Percentiles rank a stretch among this genome's conserved stretches.
phyloP scores from a whole-genome alignment of 371 early-diverging fungal species.

The Syncephalastrum contaminatum region DNA sequence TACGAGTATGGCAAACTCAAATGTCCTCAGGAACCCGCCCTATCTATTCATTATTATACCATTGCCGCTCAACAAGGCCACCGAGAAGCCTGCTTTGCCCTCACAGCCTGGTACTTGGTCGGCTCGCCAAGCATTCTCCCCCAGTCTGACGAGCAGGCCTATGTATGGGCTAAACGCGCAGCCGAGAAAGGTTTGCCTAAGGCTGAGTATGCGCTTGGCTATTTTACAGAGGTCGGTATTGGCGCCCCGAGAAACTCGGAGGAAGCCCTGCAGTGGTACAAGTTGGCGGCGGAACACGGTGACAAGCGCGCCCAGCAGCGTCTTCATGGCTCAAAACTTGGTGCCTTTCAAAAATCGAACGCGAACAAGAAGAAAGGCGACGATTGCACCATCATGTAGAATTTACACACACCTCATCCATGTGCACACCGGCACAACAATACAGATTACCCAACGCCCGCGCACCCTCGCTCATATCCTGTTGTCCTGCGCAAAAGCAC shows the following conservation, averaged over 20 bases:
- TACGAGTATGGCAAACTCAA: conserved; percentile 80
- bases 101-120: conserved; percentile 90
- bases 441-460: too few relatives aligned
- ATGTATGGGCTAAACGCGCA: conserved; percentile 83
- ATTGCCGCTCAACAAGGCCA: conserved; percentile 90
- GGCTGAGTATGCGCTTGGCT: conserved; percentile 89
- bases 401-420: background rate
- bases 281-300: conserved; percentile 78
- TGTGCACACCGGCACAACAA: too few relatives aligned
- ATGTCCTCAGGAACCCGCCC: conserved; percentile 62
- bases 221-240: conserved; percentile 83
- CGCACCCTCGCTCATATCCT: too few relatives aligned
- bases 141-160: conserved; percentile 87
- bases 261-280: conserved; percentile 81
- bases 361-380: conserved; percentile 42
- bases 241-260: conserved; percentile 67
- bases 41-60: conserved; percentile 72
- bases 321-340: conserved; percentile 44
- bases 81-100: conserved; percentile 84
- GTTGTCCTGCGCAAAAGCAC: too few relatives aligned
- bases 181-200: conserved; percentile 85
- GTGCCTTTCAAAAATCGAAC: conserved; percentile 1
- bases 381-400: conserved; percentile 51
- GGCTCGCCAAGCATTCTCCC: conserved; percentile 76
- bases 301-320: conserved; percentile 77